Conservation (phyloP, 192 early-diverging fungal species). For the Podila horticola region DNA sequence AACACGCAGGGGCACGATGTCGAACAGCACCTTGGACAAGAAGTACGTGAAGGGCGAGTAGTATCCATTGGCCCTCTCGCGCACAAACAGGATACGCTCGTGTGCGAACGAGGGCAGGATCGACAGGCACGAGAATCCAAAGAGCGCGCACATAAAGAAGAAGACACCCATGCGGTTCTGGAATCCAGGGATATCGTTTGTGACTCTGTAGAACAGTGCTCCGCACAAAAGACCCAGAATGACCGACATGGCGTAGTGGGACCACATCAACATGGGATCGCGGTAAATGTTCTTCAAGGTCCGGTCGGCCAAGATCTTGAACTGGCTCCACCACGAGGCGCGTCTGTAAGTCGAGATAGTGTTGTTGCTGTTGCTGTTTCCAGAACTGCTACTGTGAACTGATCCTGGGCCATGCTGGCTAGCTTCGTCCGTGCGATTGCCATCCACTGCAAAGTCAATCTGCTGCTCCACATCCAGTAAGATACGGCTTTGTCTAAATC, state of each 20-base stretch:
- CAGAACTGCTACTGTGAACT: slow-evolving; percentile 16
- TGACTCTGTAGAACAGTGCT: slow-evolving; percentile 67
- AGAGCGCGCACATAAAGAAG: slow-evolving; percentile 78
- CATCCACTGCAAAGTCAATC: background rate
- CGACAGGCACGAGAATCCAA: slow-evolving; percentile 76
- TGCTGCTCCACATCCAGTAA: background rate
- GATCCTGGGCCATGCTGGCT: slow-evolving; percentile 3
- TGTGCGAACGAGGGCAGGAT: slow-evolving; percentile 69
- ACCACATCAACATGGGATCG: slow-evolving; percentile 31
- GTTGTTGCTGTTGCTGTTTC: background rate
- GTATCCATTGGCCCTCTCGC: slow-evolving; percentile 77
- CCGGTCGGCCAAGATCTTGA: slow-evolving; percentile 76
- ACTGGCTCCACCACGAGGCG: slow-evolving; percentile 71
- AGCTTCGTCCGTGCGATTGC: background rate
- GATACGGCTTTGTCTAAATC: slow-evolving; percentile 13
- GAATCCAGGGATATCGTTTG: slow-evolving; percentile 72
- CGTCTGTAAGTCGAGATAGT: slow-evolving; percentile 57
- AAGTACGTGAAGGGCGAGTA: slow-evolving; percentile 73
- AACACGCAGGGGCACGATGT: slow-evolving; percentile 81
- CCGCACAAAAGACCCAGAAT: slow-evolving; percentile 58
- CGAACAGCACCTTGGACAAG: slow-evolving; percentile 71
- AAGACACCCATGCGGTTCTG: slow-evolving; percentile 79
- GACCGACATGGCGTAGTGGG: slow-evolving; percentile 35
- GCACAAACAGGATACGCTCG: slow-evolving; percentile 72
- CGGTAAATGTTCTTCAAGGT: slow-evolving; percentile 83